Conservation (phyloP, 1,284 basidiomycete genomes). For the Fomitopsis betulina region DNA sequence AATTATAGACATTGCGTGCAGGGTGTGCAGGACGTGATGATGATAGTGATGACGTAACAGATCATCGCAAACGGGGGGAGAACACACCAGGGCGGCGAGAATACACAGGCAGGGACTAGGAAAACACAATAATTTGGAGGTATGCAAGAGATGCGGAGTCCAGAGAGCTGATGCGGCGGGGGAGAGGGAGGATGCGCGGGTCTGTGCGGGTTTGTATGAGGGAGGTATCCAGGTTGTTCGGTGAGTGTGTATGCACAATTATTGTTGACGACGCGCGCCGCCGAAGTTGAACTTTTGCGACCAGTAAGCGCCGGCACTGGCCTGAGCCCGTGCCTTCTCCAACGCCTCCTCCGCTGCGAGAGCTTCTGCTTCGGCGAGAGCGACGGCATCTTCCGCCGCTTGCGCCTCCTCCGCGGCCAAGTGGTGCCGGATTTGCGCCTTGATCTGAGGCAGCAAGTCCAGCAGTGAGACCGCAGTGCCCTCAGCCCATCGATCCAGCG, state of each 20-base stretch:
- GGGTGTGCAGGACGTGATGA: not conserved
- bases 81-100: conserved; percentile 1
- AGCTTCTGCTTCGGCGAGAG: conserved; percentile 9
- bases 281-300: not conserved
- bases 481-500: conserved; percentile 56
- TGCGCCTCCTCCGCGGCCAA: conserved; percentile 25
- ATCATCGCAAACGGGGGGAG: not conserved
- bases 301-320: not conserved
- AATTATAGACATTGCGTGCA: not conserved
- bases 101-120: not conserved
- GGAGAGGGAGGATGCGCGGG: not conserved
- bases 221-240: not conserved
- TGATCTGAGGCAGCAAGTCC: conserved; percentile 49
- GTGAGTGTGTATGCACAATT: not conserved
- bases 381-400: conserved; percentile 16
- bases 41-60: not conserved
- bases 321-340: not conserved
- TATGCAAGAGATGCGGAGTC: conserved; percentile 14
- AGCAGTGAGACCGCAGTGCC: conserved; percentile 45
- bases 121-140: conserved; percentile 12
- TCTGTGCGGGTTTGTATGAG: not conserved
- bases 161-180: not conserved
- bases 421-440: conserved; percentile 43
- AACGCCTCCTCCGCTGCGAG: conserved; percentile 9
- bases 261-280: not conserved